Evolutionary conservation across 208 protist genomes (phyloP).

Genomic region (Leishmania guyanensis): DNA sequence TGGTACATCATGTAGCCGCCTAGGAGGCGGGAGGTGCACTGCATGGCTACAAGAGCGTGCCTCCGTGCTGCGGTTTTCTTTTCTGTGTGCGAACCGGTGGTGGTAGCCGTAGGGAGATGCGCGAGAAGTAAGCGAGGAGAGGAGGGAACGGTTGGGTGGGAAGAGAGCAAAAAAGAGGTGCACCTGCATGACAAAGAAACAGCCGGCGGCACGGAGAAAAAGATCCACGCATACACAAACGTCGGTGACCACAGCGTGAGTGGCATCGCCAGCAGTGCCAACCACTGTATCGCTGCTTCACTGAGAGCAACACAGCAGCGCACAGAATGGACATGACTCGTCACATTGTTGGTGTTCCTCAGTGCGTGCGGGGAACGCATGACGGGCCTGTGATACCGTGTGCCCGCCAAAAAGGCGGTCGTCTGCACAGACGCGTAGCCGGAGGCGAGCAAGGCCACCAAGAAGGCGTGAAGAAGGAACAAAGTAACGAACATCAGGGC

Average conservation of each 20-base stretch:
- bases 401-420: neutral
- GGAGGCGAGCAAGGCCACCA: neutral
- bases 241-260: neutral
- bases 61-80: neutral
- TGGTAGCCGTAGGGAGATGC: neutral
- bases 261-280: neutral
- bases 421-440: neutral
- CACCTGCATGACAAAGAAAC: neutral
- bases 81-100: neutral
- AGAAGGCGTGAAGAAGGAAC: neutral
- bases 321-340: neutral
- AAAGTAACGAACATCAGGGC: neutral
- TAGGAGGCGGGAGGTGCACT: conserved; percentile 35
- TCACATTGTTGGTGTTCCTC: neutral
- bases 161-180: neutral
- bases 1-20: conserved; percentile 92
- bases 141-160: neutral
- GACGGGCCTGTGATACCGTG: neutral
- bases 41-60: conserved; percentile 39
- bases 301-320: neutral
- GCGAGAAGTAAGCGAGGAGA: neutral
- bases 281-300: neutral
- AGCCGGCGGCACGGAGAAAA: neutral
- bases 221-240: neutral
- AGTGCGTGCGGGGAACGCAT: neutral